Conservation (phyloP, 2,329 filamentous ascomycete species). For the Chalara sp. region DNA sequence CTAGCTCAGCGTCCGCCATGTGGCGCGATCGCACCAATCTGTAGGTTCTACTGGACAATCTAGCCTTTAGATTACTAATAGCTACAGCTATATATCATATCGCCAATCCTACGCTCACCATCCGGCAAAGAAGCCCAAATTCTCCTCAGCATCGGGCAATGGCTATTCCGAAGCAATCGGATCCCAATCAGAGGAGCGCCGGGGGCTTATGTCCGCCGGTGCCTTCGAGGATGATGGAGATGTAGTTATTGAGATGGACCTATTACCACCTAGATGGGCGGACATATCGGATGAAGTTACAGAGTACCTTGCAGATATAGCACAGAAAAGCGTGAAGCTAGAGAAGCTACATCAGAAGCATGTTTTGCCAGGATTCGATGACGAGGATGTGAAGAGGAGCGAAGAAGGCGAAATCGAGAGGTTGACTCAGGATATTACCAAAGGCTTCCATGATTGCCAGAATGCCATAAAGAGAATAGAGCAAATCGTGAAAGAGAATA, state of each 20-base stretch:
- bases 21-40: constrained; percentile 99
- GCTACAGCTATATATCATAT: constrained; percentile 81
- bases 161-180: constrained; percentile 54
- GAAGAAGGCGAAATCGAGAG: constrained; percentile 89
- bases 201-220: constrained; percentile 76
- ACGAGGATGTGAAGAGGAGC: constrained; percentile 78
- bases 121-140: constrained; percentile 76
- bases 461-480: constrained; percentile 83
- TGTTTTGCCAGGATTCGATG: constrained; percentile 91
- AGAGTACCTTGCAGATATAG: constrained; percentile 72
- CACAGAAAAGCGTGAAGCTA: constrained; percentile 73
- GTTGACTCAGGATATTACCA: constrained; percentile 85
- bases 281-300: constrained; percentile 92
- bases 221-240: constrained; percentile 83
- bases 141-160: constrained; percentile 40
- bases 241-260: constrained; percentile 96
- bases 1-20: constrained; percentile 54
- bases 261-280: constrained; percentile 90
- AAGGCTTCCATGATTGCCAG: constrained; percentile 84
- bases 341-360: constrained; percentile 97
- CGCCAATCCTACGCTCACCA: constrained; percentile 97
- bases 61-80: constrained; percentile 30
- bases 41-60: constrained; percentile 43
- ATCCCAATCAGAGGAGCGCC: constrained; percentile 54
- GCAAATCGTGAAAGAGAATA: constrained; percentile 75